Percentiles rank a stretch among this genome's conserved stretches.
phyloP scores from a whole-genome alignment of 768 basidiomycete species.

The Tylopilus cervinicoccineus region DNA sequence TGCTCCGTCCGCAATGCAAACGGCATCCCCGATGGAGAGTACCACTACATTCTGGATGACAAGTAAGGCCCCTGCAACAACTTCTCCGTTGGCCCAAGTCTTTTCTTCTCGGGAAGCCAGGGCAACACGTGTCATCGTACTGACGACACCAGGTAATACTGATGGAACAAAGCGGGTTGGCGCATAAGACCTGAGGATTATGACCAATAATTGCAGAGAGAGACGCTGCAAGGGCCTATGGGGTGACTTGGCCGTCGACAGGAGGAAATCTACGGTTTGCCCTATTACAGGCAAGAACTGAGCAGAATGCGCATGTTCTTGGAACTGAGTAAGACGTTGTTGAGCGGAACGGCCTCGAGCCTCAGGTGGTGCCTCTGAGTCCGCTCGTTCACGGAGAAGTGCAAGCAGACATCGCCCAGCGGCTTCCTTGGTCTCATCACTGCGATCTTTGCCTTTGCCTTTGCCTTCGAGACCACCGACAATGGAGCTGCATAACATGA shows the following conservation, averaged over 20 bases:
- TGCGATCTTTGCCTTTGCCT: slow-evolving; percentile 62
- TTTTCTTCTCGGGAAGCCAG: slow-evolving; percentile 50
- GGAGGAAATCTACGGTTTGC: slow-evolving; percentile 74
- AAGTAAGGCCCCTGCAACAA: slow-evolving; percentile 53
- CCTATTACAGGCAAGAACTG: slow-evolving; percentile 76
- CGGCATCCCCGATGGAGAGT: slow-evolving; percentile 60
- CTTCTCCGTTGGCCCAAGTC: slow-evolving; percentile 71
- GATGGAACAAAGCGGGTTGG: slow-evolving; percentile 55
- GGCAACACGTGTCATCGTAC: slow-evolving; percentile 68
- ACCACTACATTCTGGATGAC: slow-evolving; percentile 55
- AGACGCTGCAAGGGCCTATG: slow-evolving; percentile 57
- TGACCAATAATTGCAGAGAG: slow-evolving; percentile 55
- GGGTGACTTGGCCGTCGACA: slow-evolving; percentile 53
- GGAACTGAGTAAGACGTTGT: slow-evolving; percentile 38
- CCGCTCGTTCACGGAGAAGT: slow-evolving; percentile 52
- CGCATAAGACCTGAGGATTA: slow-evolving; percentile 48
- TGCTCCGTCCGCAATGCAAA: slow-evolving; percentile 60
- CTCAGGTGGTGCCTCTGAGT: slow-evolving; percentile 38
- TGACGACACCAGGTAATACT: slow-evolving; percentile 81
- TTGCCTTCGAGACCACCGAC: slow-evolving; percentile 63
- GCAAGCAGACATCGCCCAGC: slow-evolving; percentile 63
- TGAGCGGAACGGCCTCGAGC: slow-evolving; percentile 9
- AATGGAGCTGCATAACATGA: slow-evolving; percentile 67
- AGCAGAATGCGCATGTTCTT: slow-evolving; percentile 36
- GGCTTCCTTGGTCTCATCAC: slow-evolving; percentile 80